These are phyloP conservation scores for Drechslerella stenobrocha DNA, from an alignment of 2,329 filamentous ascomycete species.

Conservation along the genomic window DNA sequence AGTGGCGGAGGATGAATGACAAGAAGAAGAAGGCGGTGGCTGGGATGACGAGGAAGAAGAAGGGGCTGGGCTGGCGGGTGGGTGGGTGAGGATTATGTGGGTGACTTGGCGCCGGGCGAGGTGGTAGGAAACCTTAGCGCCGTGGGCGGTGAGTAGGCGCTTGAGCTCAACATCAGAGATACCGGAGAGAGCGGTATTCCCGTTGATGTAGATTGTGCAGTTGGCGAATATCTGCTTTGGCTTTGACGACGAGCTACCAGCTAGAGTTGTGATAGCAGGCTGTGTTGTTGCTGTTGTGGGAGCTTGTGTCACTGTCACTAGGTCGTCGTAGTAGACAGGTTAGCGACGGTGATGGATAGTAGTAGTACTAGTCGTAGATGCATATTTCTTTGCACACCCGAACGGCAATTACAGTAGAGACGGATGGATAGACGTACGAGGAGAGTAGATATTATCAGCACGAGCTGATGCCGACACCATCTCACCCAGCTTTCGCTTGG, in stretches of 20 bases:
- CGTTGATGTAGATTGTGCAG: constrained; percentile 81
- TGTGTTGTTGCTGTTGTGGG: constrained; percentile 35
- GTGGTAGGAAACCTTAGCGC: constrained; percentile 70
- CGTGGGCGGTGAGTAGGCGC: constrained; percentile 72
- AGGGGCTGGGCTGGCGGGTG: constrained; percentile 14
- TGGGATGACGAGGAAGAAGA: constrained; percentile 3
- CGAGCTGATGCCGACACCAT: neutral
- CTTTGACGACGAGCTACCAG: constrained; percentile 7
- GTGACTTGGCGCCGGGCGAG: constrained; percentile 76
- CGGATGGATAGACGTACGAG: neutral
- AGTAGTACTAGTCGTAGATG: too few relatives aligned
- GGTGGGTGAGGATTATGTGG: constrained; percentile 72
- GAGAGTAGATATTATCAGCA: constrained; percentile 2
- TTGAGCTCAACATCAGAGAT: constrained; percentile 87
- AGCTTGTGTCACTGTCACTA: too few relatives aligned
- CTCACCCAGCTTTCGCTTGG: constrained; percentile 11
- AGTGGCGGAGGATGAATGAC: too few relatives aligned
- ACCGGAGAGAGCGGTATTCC: constrained; percentile 72
- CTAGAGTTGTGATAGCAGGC: neutral
- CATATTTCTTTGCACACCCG: too few relatives aligned
- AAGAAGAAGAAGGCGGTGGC: neutral
- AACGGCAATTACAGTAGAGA: too few relatives aligned
- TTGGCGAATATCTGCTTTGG: constrained; percentile 66
- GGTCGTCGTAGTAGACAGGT: too few relatives aligned
- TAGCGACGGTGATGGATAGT: too few relatives aligned